phyloP scores from a whole-genome alignment of 2,329 filamentous ascomycete species.

The Clarireedia hainanense region DNA sequence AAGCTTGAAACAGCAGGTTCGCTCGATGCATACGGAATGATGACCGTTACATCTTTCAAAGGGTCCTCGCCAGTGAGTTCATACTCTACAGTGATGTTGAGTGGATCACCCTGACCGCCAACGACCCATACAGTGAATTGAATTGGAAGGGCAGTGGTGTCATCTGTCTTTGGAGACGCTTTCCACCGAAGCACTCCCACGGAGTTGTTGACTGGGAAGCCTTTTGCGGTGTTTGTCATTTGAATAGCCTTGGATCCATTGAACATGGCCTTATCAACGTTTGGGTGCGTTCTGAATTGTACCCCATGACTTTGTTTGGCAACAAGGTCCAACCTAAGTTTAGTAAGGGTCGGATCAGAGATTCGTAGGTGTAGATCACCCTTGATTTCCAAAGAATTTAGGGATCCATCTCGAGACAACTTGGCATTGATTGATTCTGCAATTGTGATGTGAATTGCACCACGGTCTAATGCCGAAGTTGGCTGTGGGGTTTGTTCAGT shows the following conservation, averaged over 20 bases:
- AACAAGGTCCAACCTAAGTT: constrained; percentile 77
- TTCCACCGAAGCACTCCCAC: constrained; percentile 94
- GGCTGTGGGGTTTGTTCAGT: constrained; percentile 44
- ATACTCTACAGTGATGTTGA: constrained; percentile 90
- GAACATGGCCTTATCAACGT: constrained; percentile 87
- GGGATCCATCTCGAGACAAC: constrained; percentile 76
- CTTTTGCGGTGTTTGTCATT: constrained; percentile 77
- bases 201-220: constrained; percentile 90
- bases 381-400: constrained; percentile 82
- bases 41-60: constrained; percentile 76
- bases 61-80: constrained; percentile 76
- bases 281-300: constrained; percentile 92
- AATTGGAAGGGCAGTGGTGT: constrained; percentile 75
- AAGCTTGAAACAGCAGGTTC: constrained; percentile 90
- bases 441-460: constrained; percentile 81
- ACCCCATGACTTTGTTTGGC: constrained; percentile 73
- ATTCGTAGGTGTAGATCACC: constrained; percentile 90
- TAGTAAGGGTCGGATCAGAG: constrained; percentile 78
- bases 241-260: constrained; percentile 77
- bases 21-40: constrained; percentile 76
- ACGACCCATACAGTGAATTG: constrained; percentile 98
- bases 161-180: constrained; percentile 71
- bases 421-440: constrained; percentile 87
- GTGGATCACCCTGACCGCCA: constrained; percentile 70
- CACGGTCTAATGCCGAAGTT: constrained; percentile 65